These are phyloP conservation scores for Alternaria sp. DNA, from an alignment of 2,329 filamentous ascomycete genomes.

Conservation along the genomic window DNA sequence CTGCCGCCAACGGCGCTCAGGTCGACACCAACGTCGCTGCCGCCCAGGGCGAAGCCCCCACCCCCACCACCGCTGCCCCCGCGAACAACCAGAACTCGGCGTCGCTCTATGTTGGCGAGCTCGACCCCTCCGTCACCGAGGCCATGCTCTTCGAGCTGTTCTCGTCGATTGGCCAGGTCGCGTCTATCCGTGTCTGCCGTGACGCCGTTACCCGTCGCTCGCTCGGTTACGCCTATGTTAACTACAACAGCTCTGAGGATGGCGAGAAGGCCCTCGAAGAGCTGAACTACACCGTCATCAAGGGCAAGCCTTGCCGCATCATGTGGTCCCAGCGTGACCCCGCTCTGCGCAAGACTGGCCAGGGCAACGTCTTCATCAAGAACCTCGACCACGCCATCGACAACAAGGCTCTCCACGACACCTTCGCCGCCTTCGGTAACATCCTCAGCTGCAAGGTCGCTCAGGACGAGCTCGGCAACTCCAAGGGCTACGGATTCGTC, in stretches of 20 bases:
- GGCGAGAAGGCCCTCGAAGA: slow-evolving; percentile 99
- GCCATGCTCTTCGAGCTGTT: slow-evolving; percentile 99
- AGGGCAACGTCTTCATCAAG: slow-evolving; percentile 99
- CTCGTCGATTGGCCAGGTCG: slow-evolving; percentile 98
- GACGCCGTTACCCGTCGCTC: slow-evolving; percentile 98
- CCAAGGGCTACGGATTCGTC: slow-evolving; percentile 98
- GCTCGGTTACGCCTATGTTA: slow-evolving; percentile 98
- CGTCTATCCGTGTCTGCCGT: slow-evolving; percentile 99
- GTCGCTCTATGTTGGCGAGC: slow-evolving; percentile 98
- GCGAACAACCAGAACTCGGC: slow-evolving; percentile 86
- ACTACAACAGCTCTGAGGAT: slow-evolving; percentile 97
- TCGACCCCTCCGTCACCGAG: slow-evolving; percentile 96
- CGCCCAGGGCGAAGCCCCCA: slow-evolving; percentile 70
- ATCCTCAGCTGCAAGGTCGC: slow-evolving; percentile 99
- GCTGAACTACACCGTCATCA: slow-evolving; percentile 99
- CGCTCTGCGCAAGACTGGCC: slow-evolving; percentile 97
- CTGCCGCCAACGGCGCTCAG: slow-evolving; percentile 66
- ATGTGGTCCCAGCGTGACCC: slow-evolving; percentile 99
- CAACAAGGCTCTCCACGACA: slow-evolving; percentile 99
- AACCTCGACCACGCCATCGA: slow-evolving; percentile 98
- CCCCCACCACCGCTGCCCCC: slow-evolving; percentile 73
- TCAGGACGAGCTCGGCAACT: slow-evolving; percentile 94
- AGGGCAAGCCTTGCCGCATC: slow-evolving; percentile 98
- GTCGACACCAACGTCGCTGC: slow-evolving; percentile 77
- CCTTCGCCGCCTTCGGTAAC: slow-evolving; percentile 97